phyloP scores from a whole-genome alignment of 2,329 filamentous ascomycete genomes.

The Arachnopeziza araneosa region DNA sequence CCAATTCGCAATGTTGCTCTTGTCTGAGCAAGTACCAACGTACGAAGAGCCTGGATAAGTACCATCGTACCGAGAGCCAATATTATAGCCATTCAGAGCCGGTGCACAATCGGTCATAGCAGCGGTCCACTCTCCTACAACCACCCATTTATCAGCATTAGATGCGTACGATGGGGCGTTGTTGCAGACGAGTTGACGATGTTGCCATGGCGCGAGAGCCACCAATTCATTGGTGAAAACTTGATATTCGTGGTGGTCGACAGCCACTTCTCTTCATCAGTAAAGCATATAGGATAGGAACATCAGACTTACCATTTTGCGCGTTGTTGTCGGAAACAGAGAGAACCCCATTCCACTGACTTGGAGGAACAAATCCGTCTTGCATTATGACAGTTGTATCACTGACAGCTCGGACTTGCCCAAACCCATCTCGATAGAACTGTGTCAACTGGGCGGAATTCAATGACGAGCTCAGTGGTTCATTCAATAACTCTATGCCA shows the following conservation, averaged over 20 bases:
- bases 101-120: slow-evolving; percentile 58
- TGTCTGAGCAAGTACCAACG: slow-evolving; percentile 50
- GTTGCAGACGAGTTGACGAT: slow-evolving; percentile 51
- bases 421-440: slow-evolving; percentile 47
- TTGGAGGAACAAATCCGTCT: slow-evolving; percentile 49
- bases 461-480: slow-evolving; percentile 36
- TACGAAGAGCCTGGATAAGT: slow-evolving; percentile 41
- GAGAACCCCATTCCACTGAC: slow-evolving; percentile 57
- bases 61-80: slow-evolving; percentile 54
- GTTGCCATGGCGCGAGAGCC: slow-evolving; percentile 43
- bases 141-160: slow-evolving; percentile 57
- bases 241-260: slow-evolving; percentile 68
- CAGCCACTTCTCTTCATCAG: slow-evolving; percentile 40
- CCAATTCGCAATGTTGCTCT: slow-evolving; percentile 43
- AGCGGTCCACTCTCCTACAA: slow-evolving; percentile 64
- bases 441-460: slow-evolving; percentile 31
- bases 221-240: slow-evolving; percentile 51
- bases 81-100: slow-evolving; percentile 48
- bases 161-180: slow-evolving; percentile 42
- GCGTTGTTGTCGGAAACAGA: slow-evolving; percentile 43
- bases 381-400: slow-evolving; percentile 50
- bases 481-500: slow-evolving; percentile 52
- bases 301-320: slow-evolving; percentile 30
- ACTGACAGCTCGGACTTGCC: slow-evolving; percentile 38
- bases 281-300: slow-evolving; percentile 46